phyloP scores from a whole-genome alignment of 331 rosid species.

The Quercus phellos region DNA sequence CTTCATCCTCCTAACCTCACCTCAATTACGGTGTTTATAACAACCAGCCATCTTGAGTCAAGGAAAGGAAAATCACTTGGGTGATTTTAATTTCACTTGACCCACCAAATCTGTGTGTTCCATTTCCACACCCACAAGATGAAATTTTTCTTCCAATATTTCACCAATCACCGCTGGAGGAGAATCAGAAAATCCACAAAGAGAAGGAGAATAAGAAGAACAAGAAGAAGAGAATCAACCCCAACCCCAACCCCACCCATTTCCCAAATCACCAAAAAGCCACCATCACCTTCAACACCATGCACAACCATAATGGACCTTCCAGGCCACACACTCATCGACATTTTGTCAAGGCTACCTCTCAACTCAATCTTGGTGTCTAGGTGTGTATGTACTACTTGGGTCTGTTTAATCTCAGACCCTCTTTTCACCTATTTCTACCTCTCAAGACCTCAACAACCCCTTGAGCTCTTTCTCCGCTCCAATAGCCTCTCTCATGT shows the following conservation, averaged over 20 bases:
- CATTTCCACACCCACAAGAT: neutral
- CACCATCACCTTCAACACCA: neutral
- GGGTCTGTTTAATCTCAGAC: constrained; percentile 12
- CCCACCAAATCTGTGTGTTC: too few relatives aligned
- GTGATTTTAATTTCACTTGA: too few relatives aligned
- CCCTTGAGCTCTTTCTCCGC: neutral
- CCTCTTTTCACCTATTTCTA: constrained; percentile 14
- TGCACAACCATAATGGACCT: neutral
- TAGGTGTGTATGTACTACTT: constrained; percentile 11
- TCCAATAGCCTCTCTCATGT: neutral
- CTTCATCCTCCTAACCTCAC: too few relatives aligned
- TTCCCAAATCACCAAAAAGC: neutral
- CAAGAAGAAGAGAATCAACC: neutral
- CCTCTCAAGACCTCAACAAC: neutral
- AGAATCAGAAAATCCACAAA: neutral
- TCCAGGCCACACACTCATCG: neutral
- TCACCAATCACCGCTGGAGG: neutral
- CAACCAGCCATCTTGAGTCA: too few relatives aligned
- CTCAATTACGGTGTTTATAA: too few relatives aligned
- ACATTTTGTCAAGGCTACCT: constrained; percentile 17
- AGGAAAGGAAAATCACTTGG: too few relatives aligned
- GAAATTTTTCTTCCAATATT: neutral
- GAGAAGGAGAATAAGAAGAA: neutral
- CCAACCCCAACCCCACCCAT: neutral
- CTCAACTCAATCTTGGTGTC: constrained; percentile 7